Base-by-base conservation (phyloP, 1,284 basidiomycete genomes). In the Ceratobasidium papillatum region DNA sequence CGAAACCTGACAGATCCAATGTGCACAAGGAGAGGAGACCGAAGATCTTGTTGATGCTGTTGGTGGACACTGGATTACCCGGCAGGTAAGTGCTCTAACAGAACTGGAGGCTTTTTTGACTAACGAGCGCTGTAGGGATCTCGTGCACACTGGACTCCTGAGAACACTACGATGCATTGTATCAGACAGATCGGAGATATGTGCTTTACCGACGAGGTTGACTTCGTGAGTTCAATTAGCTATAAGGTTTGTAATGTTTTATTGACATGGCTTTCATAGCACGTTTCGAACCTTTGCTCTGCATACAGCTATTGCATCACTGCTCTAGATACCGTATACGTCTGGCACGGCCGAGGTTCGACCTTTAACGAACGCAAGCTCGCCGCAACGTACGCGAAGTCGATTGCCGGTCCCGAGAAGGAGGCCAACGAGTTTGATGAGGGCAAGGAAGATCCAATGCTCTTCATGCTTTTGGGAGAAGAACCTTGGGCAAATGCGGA, bases 391-490 rank as follows among this genome's bases (percentile, higher is more conserved):
- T 94, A 94, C 80, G 90, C 87, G 4, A 81, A 83, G 54, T 81
- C 80, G 4, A 81, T 93, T 36, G 82, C 83, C 0, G 77, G 80
- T 7, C 82, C 82, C 36, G 80, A 83, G 2, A 81, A 81, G 2
- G 80, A 80, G 12, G 81, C 88, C 27, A 81, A 87, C 8, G 89
- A 91, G 75, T 87, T 87, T n/a, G 86, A 87, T 77, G 86, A 86
- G 66, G 86, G 87, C 32, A 81, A 82, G 47, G 81, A 85, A 32
- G 90, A 93, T 73, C 91, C 93, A 74, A 89, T 93, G 87, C 93
- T 94, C 79, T 93, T 92, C 91, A 89, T 92, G 88, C 86, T 91
- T 58, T 84, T 94, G 11, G 92, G 92, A 9, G 87, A 92, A 27
- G 88, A 88, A 0, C 85, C 86, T 1, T 92, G 89, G 79, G 91